These are phyloP conservation scores for Apiospora pterosperma DNA, from an alignment of 2,329 filamentous ascomycete species.

Conservation along the genomic window DNA sequence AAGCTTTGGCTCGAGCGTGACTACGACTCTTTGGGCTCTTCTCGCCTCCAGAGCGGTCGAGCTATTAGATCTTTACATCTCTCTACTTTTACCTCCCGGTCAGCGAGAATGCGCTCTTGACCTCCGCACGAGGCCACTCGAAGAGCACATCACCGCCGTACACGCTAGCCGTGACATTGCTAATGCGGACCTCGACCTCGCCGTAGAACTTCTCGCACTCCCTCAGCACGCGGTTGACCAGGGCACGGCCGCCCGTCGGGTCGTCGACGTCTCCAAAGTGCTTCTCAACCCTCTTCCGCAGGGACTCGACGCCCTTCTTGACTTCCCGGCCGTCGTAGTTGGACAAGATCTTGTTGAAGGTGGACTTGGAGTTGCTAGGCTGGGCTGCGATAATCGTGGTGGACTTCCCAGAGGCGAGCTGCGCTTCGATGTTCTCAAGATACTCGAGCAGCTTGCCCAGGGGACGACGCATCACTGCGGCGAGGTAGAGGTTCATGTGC, in stretches of 20 bases:
- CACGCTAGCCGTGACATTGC: constrained; percentile 56
- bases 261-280: constrained; percentile 84
- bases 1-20: not conserved
- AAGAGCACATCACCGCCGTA: constrained; percentile 63
- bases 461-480: constrained; percentile 82
- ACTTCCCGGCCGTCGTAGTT: constrained; percentile 82
- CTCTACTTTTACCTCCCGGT: not conserved
- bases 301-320: constrained; percentile 81
- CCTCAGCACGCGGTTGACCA: constrained; percentile 55
- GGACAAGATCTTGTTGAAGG: constrained; percentile 83
- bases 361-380: constrained; percentile 75
- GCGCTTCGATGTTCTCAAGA: constrained; percentile 81
- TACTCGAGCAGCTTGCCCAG: constrained; percentile 90
- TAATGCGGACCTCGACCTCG: constrained; percentile 59
- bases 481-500: constrained; percentile 84
- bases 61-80: not conserved
- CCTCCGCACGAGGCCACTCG: constrained; percentile 63
- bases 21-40: not conserved
- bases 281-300: constrained; percentile 92
- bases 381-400: constrained; percentile 68
- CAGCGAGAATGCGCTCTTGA: constrained; percentile 56
- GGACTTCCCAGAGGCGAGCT: constrained; percentile 57
- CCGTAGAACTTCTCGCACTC: constrained; percentile 63
- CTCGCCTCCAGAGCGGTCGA: not conserved
- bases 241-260: constrained; percentile 47